Conservation (phyloP, 768 basidiomycete genomes). For the Amanita phalloides region DNA sequence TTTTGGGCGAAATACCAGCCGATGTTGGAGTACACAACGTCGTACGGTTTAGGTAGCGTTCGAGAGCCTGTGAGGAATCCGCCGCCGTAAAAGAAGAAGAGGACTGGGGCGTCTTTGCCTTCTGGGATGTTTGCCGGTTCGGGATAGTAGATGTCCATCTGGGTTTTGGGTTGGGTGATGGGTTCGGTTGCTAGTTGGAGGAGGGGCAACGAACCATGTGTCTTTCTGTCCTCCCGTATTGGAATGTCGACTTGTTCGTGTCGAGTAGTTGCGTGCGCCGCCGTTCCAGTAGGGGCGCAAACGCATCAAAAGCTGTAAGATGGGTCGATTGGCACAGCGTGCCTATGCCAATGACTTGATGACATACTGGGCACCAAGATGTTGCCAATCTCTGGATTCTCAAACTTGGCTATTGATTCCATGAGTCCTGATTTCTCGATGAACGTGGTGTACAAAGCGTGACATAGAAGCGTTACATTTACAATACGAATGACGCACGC, state of each 20-base stretch:
- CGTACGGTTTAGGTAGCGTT: slow-evolving; percentile 32
- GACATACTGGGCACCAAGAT: slow-evolving; percentile 2
- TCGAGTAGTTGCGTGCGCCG: not conserved
- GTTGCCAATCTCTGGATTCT: not conserved
- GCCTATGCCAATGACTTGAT: not conserved
- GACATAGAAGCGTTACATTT: too few relatives aligned
- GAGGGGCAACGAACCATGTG: not conserved
- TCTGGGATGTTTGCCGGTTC: slow-evolving; percentile 21
- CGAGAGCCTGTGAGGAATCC: slow-evolving; percentile 45
- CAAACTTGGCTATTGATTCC: slow-evolving; percentile 1
- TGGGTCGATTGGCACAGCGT: not conserved
- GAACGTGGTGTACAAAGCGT: too few relatives aligned
- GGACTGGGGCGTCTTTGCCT: slow-evolving; percentile 24
- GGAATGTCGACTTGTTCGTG: slow-evolving; percentile 2
- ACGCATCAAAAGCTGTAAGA: slow-evolving; percentile 1
- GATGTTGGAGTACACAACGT: slow-evolving; percentile 44
- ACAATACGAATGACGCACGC: too few relatives aligned
- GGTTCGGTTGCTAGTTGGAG: not conserved
- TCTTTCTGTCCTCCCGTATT: not conserved
- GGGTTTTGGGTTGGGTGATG: not conserved
- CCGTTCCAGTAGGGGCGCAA: not conserved
- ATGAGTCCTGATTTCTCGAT: too few relatives aligned
- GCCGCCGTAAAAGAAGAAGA: slow-evolving; percentile 62
- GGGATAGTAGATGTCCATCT: slow-evolving; percentile 60
- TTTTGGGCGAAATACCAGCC: slow-evolving; percentile 50